Evolutionary conservation across 2,329 filamentous ascomycete genomes (phyloP).

Genomic region (Talaromyces sp.): DNA sequence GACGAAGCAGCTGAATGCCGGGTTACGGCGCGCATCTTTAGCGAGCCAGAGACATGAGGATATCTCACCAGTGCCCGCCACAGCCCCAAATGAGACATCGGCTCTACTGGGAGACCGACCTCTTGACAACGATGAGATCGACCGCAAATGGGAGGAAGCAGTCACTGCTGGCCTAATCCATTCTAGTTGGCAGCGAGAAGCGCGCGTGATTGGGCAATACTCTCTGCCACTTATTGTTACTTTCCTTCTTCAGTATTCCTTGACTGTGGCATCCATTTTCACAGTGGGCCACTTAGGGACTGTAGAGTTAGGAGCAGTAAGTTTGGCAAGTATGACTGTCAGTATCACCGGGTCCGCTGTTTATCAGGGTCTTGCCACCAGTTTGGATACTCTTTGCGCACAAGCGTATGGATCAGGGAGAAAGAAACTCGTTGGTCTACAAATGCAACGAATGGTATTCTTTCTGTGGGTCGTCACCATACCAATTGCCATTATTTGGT

Average conservation of each 20-base stretch:
- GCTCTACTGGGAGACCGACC: slow-evolving; percentile 46
- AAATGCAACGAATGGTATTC: slow-evolving; percentile 75
- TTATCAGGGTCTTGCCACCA: slow-evolving; percentile 82
- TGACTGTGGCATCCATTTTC: slow-evolving; percentile 79
- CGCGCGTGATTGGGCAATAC: slow-evolving; percentile 73
- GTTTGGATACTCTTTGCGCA: slow-evolving; percentile 85
- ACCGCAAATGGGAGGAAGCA: slow-evolving; percentile 80
- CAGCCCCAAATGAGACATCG: slow-evolving; percentile 44
- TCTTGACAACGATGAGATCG: slow-evolving; percentile 56
- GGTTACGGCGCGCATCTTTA: slow-evolving; percentile 20
- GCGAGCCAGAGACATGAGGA: slow-evolving; percentile 4
- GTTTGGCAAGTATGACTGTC: slow-evolving; percentile 71
- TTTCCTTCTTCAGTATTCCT: slow-evolving; percentile 76
- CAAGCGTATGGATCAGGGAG: slow-evolving; percentile 92
- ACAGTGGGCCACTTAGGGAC: slow-evolving; percentile 73
- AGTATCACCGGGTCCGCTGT: slow-evolving; percentile 75
- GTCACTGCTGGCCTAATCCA: slow-evolving; percentile 75
- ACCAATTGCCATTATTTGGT: slow-evolving; percentile 70
- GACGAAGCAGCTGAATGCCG: slow-evolving; percentile 27
- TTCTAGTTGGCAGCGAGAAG: slow-evolving; percentile 87
- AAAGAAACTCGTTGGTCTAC: slow-evolving; percentile 81
- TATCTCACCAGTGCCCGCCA: not conserved
- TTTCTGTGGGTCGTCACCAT: slow-evolving; percentile 71
- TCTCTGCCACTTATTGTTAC: slow-evolving; percentile 68
- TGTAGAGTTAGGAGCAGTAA: slow-evolving; percentile 64